Evolutionary conservation across 1,284 basidiomycete genomes (phyloP), one percentile per base, ranked within the genome.

Genomic region (Thecaphora frezii): DNA sequence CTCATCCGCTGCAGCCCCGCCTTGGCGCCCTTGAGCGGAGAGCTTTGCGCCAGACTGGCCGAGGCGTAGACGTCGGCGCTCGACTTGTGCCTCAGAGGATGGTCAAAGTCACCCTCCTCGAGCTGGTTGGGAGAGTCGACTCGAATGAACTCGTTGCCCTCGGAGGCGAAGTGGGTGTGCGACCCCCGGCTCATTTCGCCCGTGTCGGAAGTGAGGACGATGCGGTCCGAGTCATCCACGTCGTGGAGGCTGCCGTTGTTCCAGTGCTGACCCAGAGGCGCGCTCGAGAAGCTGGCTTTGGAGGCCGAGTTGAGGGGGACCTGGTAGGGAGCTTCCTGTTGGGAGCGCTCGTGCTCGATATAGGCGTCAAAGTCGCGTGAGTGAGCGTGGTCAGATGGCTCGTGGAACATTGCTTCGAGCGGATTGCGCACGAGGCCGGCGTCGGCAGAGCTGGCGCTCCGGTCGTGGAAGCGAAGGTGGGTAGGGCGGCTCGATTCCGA

Each of bases 21-120:
- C 25, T 42, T 60, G n/a, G 73, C 69, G 24, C 39, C 44, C 16
- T 56, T 41, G n/a, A 60, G 38, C 19, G 51, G 44, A 13, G 47
- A 38, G 22, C 38, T 30, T 21, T 19, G 47, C 19, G 44, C n/a
- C 5, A 42, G 3, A 24, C 54, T 55, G 16, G 60, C 53, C 7
- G 56, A 33, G n/a, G 55, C 60, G 38, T 63, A 67, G 22, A 63
- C 41, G 37, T 67, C 65, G 46, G 65, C 59, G 28, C 65, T 67
- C 7, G 65, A 67, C 24, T 58, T 66, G 47, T 58, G 52, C 12
- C 40, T 21, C 7, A 26, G 8, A 21, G 33, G 12, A 37, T 37
- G 33, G 12, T 19, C 23, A 22, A 22, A 4, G 1, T 53, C 45
- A 21, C 51, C 58, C 10, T 61, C 38, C 37, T 66, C 58, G 30